phyloP scores from a whole-genome alignment of 495 filamentous ascomycete genomes.

The Penicillium cataractarum region DNA sequence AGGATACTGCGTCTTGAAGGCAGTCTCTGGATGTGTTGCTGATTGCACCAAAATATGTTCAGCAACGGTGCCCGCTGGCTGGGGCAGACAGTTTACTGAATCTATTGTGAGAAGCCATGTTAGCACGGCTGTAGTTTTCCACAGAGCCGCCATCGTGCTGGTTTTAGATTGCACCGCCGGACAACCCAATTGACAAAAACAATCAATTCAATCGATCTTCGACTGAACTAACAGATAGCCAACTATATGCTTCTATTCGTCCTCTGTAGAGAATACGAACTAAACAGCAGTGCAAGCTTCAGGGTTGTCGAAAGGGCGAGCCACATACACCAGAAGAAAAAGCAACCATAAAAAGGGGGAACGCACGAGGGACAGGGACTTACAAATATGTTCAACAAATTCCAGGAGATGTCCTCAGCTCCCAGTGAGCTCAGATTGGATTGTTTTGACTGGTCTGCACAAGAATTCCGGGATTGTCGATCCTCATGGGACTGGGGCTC shows the following conservation, averaged over 20 bases:
- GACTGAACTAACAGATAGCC: constrained; percentile 1
- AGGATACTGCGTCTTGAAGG: constrained; percentile 45
- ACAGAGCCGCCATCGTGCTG: constrained; percentile 14
- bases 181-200: neutral
- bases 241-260: constrained; percentile 15
- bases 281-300: constrained; percentile 14
- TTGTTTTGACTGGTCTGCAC: constrained; percentile 23
- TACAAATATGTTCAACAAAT: constrained; percentile 28
- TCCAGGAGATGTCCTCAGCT: constrained; percentile 12
- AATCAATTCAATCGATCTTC: constrained; percentile 4
- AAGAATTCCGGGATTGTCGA: constrained; percentile 28
- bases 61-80: constrained; percentile 14
- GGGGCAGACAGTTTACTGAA: constrained; percentile 31
- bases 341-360: neutral
- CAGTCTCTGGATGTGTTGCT: constrained; percentile 19
- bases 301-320: constrained; percentile 7
- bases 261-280: constrained; percentile 14
- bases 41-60: constrained; percentile 22
- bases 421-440: constrained; percentile 5
- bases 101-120: constrained; percentile 42
- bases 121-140: constrained; percentile 36
- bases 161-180: constrained; percentile 12
- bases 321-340: constrained; percentile 4
- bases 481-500: constrained; percentile 19
- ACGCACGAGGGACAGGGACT: constrained; percentile 11